Conservation (phyloP, 768 basidiomycete species). For the Porpolomopsis calyptriformis region DNA sequence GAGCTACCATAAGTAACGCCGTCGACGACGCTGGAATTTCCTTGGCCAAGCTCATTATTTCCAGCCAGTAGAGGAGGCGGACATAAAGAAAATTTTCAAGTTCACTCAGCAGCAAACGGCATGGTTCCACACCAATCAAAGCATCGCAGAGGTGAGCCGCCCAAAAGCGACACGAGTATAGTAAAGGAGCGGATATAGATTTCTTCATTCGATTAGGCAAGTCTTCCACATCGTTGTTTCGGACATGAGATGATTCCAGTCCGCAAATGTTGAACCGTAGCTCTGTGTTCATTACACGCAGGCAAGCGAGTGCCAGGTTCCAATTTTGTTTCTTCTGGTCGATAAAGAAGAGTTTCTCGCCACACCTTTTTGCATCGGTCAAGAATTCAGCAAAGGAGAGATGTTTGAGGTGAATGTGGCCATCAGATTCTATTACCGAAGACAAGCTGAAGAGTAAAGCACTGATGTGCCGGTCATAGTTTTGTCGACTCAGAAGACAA, state of each 20-base stretch:
- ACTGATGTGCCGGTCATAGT: background rate
- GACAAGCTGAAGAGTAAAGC: background rate
- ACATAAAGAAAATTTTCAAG: conserved; percentile 16
- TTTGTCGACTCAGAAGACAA: background rate
- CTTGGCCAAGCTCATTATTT: conserved; percentile 20
- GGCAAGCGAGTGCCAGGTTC: conserved; percentile 13
- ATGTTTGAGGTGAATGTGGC: background rate
- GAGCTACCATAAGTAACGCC: background rate
- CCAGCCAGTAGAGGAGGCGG: conserved; percentile 23
- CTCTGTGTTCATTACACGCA: conserved; percentile 19
- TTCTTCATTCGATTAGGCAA: conserved; percentile 13
- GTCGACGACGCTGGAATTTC: conserved; percentile 6
- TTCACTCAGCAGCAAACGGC: conserved; percentile 3
- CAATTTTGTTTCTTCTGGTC: conserved; percentile 11
- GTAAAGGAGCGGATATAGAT: conserved; percentile 17
- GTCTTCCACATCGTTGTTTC: conserved; percentile 19
- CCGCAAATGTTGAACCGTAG: conserved; percentile 28
- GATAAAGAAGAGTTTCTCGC: conserved; percentile 11
- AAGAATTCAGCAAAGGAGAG: conserved; percentile 11
- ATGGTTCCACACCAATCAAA: background rate
- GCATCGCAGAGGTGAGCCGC: conserved; percentile 16
- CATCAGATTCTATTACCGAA: conserved; percentile 13
- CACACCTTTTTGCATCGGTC: conserved; percentile 9
- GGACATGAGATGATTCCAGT: conserved; percentile 20
- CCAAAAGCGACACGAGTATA: conserved; percentile 24